phyloP scores from a whole-genome alignment of 164 flowering plant genomes.

The Litsea cubeba region DNA sequence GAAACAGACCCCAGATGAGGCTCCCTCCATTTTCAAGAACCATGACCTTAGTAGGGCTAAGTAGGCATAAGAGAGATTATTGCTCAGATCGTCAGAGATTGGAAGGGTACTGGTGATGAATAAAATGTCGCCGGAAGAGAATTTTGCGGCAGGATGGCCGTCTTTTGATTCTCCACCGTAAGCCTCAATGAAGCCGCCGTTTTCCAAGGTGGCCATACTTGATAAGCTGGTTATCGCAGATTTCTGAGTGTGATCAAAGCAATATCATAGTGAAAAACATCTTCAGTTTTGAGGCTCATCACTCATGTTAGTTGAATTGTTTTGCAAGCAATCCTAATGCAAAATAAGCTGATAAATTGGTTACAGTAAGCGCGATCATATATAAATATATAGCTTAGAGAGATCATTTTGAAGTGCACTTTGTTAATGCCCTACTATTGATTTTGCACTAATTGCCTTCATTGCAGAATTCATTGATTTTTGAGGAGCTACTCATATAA shows the following conservation, averaged over 20 bases:
- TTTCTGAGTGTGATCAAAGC: constrained; percentile 17
- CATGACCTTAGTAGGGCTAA: constrained; percentile 38
- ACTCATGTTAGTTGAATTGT: too few species aligned
- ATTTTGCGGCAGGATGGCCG: constrained; percentile 35
- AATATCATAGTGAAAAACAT: background rate
- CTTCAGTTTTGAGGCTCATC: background rate
- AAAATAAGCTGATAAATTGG: background rate
- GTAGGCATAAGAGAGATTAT: constrained; percentile 35
- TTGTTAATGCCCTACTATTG: too few species aligned
- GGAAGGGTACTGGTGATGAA: constrained; percentile 21
- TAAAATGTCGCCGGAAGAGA: constrained; percentile 42
- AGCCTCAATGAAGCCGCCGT: constrained; percentile 43
- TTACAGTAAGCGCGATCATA: too few species aligned
- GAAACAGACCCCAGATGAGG: constrained; percentile 37
- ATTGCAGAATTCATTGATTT: too few species aligned
- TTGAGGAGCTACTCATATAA: too few species aligned
- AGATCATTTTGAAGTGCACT: too few species aligned
- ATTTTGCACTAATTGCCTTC: too few species aligned
- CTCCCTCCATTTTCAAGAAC: constrained; percentile 44
- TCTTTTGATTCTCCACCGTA: constrained; percentile 55
- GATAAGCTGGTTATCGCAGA: constrained; percentile 33
- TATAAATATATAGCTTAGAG: too few species aligned
- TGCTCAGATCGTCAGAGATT: constrained; percentile 3
- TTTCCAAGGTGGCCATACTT: constrained; percentile 39
- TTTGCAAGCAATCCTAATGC: background rate